Evolutionary conservation across 1,139 yeast species (phyloP).

Genomic region (Pichia kudriavzevii): DNA sequence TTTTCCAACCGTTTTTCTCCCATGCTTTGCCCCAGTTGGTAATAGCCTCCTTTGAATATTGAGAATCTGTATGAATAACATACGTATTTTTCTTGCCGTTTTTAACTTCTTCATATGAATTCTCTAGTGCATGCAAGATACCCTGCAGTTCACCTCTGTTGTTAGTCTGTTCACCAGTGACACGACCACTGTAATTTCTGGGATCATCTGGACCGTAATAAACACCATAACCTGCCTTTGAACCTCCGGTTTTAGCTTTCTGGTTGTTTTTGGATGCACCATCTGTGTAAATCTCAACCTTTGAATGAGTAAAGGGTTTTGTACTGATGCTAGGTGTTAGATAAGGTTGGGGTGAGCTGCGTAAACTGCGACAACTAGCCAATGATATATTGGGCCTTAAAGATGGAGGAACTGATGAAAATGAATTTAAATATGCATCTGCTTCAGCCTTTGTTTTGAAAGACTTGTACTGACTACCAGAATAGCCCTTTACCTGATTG

Average conservation of each 20-base stretch:
- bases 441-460: conserved; percentile 16
- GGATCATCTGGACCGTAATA: conserved; percentile 52
- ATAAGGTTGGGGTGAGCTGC: no score
- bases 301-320: conserved; percentile 1
- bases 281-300: conserved; percentile 47
- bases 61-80: conserved; percentile 44
- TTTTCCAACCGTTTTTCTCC: conserved; percentile 48
- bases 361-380: no score
- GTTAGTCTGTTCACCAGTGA: conserved; percentile 58
- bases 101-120: conserved; percentile 26
- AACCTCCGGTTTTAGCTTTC: conserved; percentile 10
- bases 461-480: conserved; percentile 14
- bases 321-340: no score
- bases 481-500: conserved; percentile 14
- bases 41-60: conserved; percentile 43
- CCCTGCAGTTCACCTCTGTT: conserved; percentile 78
- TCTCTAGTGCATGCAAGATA: conserved; percentile 44
- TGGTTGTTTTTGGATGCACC: conserved; percentile 48
- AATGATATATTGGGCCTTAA: no score
- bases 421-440: conserved; percentile 7
- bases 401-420: no score
- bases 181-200: conserved; percentile 32
- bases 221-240: conserved; percentile 65
- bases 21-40: conserved; percentile 47
- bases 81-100: conserved; percentile 7